Percentiles rank a stretch among this genome's conserved stretches.
Evolutionary conservation across 768 basidiomycete species (phyloP).

Genomic region (Daedaleopsis sinensis): DNA sequence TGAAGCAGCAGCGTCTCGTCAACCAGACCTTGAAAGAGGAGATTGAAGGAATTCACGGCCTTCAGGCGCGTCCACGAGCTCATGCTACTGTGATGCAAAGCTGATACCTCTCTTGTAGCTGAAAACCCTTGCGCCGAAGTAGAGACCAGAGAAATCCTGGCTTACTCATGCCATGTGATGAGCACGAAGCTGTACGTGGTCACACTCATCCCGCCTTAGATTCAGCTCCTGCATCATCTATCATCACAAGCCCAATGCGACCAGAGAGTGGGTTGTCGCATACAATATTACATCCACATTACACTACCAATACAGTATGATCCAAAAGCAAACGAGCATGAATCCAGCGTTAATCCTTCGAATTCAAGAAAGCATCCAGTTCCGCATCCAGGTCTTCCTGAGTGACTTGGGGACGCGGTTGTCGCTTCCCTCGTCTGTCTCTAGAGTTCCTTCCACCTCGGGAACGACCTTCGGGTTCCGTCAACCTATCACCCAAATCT

Average conservation of each 20-base stretch:
- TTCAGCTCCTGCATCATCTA: background rate
- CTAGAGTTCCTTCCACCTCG: constrained; percentile 28
- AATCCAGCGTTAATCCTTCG: constrained; percentile 38
- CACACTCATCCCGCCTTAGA: background rate
- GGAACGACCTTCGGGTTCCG: constrained; percentile 6
- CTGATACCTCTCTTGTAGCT: constrained; percentile 14
- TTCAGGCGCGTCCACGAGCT: constrained; percentile 67
- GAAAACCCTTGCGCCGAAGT: constrained; percentile 24
- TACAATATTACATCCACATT: constrained; percentile 3
- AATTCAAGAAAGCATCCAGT: constrained; percentile 74
- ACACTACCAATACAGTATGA: background rate
- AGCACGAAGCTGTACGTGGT: background rate
- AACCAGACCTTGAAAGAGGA: constrained; percentile 86
- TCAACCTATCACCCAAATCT: constrained; percentile 4
- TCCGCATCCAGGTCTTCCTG: constrained; percentile 84
- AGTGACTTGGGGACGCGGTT: constrained; percentile 54
- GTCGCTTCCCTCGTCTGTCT: constrained; percentile 34
- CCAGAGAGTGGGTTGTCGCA: background rate
- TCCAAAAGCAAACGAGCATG: background rate
- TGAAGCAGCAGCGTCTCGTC: constrained; percentile 94
- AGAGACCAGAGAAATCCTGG: background rate
- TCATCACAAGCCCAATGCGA: background rate
- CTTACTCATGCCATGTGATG: background rate
- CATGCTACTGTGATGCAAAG: background rate
- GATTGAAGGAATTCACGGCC: constrained; percentile 88